A percentile compares a stretch with the other conserved stretches of the same genome.
These are phyloP conservation scores for Kuraishia hungarica DNA, from an alignment of 805 yeast species.

Conservation along the genomic window DNA sequence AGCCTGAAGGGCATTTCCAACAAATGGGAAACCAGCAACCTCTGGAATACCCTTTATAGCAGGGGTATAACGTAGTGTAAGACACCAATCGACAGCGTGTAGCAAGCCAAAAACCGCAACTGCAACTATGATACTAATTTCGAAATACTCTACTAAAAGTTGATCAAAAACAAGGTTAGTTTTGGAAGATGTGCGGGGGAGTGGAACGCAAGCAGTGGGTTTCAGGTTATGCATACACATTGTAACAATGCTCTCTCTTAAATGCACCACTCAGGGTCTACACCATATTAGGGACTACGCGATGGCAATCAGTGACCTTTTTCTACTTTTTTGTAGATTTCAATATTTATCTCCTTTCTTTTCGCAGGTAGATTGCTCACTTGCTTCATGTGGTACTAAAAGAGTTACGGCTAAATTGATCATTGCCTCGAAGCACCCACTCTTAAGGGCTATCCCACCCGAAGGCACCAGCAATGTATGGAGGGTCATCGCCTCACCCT, in stretches of 20 bases:
- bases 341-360: too few species aligned
- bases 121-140: not conserved
- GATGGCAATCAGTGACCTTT: not conserved
- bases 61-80: not conserved
- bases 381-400: too few species aligned
- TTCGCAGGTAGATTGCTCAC: too few species aligned
- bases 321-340: too few species aligned
- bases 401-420: too few species aligned
- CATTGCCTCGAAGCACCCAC: not conserved
- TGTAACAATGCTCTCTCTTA: not conserved
- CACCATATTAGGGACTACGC: not conserved
- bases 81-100: not conserved
- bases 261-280: not conserved
- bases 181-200: not conserved
- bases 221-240: not conserved
- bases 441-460: not conserved
- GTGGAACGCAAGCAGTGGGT: not conserved
- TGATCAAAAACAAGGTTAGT: not conserved
- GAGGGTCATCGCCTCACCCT: not conserved
- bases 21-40: conserved; percentile 39
- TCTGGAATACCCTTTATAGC: conserved; percentile 28
- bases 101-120: not conserved
- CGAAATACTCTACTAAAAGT: not conserved
- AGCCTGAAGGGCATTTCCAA: conserved; percentile 41
- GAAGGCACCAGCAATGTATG: not conserved